Evolutionary conservation across 768 basidiomycete species (phyloP).

Genomic region (Boletus barrowsii): DNA sequence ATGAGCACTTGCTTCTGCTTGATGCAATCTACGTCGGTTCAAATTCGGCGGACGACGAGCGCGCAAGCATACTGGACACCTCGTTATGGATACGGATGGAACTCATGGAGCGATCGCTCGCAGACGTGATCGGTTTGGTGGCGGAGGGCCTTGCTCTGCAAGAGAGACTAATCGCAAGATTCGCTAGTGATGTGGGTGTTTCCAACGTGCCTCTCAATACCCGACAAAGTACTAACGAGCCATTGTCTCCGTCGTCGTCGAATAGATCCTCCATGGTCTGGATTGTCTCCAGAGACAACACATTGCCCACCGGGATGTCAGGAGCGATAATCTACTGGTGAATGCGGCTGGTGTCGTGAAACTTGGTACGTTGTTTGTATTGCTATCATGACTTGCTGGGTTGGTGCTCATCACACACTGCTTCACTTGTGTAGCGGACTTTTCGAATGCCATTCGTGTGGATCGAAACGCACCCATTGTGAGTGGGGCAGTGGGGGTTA

Average conservation of each 20-base stretch:
- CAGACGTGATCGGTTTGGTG: slow-evolving; percentile 70
- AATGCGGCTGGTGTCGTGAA: slow-evolving; percentile 70
- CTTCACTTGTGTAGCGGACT: slow-evolving; percentile 56
- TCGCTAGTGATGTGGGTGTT: slow-evolving; percentile 69
- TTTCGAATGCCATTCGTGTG: slow-evolving; percentile 71
- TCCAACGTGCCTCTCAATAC: background rate
- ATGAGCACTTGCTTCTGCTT: slow-evolving; percentile 63
- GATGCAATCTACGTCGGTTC: slow-evolving; percentile 71
- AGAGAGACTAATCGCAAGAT: slow-evolving; percentile 69
- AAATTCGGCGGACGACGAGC: background rate
- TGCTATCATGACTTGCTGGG: background rate
- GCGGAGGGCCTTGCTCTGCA: slow-evolving; percentile 59
- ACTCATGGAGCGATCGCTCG: slow-evolving; percentile 84
- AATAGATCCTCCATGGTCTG: slow-evolving; percentile 62
- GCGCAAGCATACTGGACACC: slow-evolving; percentile 38
- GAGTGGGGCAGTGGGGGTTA: slow-evolving; percentile 63
- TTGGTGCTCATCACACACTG: background rate
- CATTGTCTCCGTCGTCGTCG: background rate
- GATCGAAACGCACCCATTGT: slow-evolving; percentile 47
- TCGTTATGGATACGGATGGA: slow-evolving; percentile 88
- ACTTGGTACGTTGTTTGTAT: slow-evolving; percentile 50
- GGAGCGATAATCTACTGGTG: slow-evolving; percentile 79
- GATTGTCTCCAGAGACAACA: slow-evolving; percentile 60
- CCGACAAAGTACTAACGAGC: background rate
- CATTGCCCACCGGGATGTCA: slow-evolving; percentile 81